A percentile compares a stretch with the other conserved stretches of the same genome.
Conservation (phyloP, 805 yeast species). For the Candida morakotiae region DNA sequence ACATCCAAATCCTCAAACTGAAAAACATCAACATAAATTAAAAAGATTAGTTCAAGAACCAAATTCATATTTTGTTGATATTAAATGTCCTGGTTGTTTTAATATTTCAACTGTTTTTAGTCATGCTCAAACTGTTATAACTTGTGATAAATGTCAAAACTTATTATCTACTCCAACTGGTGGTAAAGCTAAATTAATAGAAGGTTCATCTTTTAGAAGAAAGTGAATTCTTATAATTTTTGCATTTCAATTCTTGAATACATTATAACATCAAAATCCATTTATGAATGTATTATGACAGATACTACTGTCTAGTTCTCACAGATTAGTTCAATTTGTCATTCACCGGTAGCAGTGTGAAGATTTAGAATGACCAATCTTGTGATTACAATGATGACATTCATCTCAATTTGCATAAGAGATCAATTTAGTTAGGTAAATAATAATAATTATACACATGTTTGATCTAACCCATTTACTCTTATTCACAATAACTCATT, state of each 20-base stretch:
- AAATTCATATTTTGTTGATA: constrained; percentile 41
- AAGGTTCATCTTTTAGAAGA: constrained; percentile 40
- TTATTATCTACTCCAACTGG: constrained; percentile 40
- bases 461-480: too few species aligned
- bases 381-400: neutral
- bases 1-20: constrained; percentile 37
- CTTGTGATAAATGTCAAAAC: constrained; percentile 38
- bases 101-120: constrained; percentile 40
- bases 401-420: neutral
- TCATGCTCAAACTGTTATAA: constrained; percentile 41
- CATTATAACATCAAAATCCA: too few species aligned
- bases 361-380: too few species aligned
- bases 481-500: too few species aligned
- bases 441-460: neutral
- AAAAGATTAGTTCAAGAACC: constrained; percentile 39
- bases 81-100: constrained; percentile 40
- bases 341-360: neutral
- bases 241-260: neutral
- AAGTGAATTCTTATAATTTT: constrained; percentile 18
- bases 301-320: neutral
- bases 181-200: constrained; percentile 41
- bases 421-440: too few species aligned
- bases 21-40: constrained; percentile 34
- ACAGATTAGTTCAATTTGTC: neutral
- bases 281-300: neutral